These are phyloP conservation scores for Venturia asperata DNA, from an alignment of 2,329 filamentous ascomycete genomes.

Conservation along the genomic window DNA sequence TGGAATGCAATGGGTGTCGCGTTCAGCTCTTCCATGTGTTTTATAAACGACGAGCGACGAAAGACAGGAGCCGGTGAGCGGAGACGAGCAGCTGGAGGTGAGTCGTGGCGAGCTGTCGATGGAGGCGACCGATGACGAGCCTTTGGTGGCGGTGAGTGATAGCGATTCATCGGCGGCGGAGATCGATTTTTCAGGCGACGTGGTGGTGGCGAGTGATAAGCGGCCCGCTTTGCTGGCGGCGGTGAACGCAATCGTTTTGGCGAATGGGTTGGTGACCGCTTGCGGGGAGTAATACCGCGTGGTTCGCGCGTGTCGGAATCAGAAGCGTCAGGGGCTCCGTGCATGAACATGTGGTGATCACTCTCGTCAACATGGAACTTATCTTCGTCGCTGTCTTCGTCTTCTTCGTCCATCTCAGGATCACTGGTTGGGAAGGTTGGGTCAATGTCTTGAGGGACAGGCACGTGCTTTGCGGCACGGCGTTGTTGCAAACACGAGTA, in stretches of 20 bases:
- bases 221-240: conserved; percentile 34
- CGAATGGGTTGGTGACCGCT: conserved; percentile 46
- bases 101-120: conserved; percentile 26
- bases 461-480: conserved; percentile 70
- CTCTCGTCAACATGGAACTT: conserved; percentile 39
- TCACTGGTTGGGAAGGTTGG: conserved; percentile 95
- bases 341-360: conserved; percentile 58
- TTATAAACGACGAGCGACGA: conserved; percentile 37
- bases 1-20: conserved; percentile 43
- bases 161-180: conserved; percentile 38
- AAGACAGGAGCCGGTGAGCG: conserved; percentile 63
- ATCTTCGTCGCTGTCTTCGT: conserved; percentile 45
- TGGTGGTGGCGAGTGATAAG: conserved; percentile 37
- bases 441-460: conserved; percentile 93
- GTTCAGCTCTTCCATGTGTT: conserved; percentile 27
- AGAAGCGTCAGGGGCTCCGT: conserved; percentile 64
- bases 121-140: conserved; percentile 6
- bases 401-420: conserved; percentile 71
- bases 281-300: conserved; percentile 24
- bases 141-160: conserved; percentile 60
- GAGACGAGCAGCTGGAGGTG: conserved; percentile 47
- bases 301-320: conserved; percentile 39
- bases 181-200: conserved; percentile 53
- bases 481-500: conserved; percentile 75
- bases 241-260: conserved; percentile 56